These are phyloP conservation scores for Ceratocystiopsis sp. DNA, from an alignment of 2,329 filamentous ascomycete genomes.

Conservation along the genomic window DNA sequence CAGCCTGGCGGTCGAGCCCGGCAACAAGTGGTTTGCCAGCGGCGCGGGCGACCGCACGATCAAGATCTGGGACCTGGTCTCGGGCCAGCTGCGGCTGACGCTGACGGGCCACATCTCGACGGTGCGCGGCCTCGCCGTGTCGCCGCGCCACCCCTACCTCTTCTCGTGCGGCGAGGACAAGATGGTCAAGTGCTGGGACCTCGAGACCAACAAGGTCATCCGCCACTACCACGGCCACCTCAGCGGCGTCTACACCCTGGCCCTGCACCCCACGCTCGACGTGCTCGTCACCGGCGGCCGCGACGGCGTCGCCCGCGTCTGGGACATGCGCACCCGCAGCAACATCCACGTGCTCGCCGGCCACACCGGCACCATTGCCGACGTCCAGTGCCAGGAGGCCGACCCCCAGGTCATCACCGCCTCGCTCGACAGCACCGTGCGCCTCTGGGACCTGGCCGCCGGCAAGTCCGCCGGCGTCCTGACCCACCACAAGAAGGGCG, in stretches of 20 bases:
- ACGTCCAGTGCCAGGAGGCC: slow-evolving; percentile 83
- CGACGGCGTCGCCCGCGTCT: slow-evolving; percentile 86
- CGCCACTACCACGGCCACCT: slow-evolving; percentile 94
- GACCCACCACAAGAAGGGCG: slow-evolving; percentile 97
- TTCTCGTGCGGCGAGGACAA: slow-evolving; percentile 98
- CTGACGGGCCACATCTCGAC: slow-evolving; percentile 90
- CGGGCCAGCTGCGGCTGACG: slow-evolving; percentile 67
- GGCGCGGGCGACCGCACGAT: slow-evolving; percentile 92
- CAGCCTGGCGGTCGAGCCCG: slow-evolving; percentile 76
- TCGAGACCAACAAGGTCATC: slow-evolving; percentile 99
- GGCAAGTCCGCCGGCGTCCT: slow-evolving; percentile 92
- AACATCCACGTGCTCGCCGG: slow-evolving; percentile 89
- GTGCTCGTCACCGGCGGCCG: slow-evolving; percentile 88
- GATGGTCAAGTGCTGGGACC: slow-evolving; percentile 99
- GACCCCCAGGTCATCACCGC: slow-evolving; percentile 89
- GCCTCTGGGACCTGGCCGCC: slow-evolving; percentile 89
- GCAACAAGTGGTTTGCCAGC: slow-evolving; percentile 94
- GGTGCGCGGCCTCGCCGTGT: slow-evolving; percentile 81
- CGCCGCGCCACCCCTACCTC: slow-evolving; percentile 83
- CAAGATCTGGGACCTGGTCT: slow-evolving; percentile 95
- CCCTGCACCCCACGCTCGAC: slow-evolving; percentile 87
- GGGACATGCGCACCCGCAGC: slow-evolving; percentile 94
- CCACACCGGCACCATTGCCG: slow-evolving; percentile 79
- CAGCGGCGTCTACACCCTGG: slow-evolving; percentile 84
- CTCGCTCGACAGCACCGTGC: slow-evolving; percentile 82